Conservation (phyloP, 345 rosid genomes). For the Pugionium cornutum region DNA sequence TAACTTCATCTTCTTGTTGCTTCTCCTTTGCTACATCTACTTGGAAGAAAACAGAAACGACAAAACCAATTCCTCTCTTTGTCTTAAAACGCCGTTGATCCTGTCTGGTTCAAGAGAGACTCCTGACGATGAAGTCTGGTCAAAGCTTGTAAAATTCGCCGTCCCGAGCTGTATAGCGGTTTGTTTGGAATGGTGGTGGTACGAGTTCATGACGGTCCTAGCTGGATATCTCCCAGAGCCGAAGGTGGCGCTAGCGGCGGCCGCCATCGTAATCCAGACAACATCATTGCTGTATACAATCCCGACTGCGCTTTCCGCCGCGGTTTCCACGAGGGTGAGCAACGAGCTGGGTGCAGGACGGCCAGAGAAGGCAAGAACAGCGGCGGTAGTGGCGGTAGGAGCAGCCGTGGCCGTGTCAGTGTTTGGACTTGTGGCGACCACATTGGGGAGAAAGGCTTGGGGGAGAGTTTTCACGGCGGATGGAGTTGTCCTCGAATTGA, state of each 20-base stretch:
- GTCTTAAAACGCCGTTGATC: conserved; percentile 33
- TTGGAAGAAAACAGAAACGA: conserved; percentile 19
- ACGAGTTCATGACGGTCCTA: conserved; percentile 83
- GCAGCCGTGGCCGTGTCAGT: conserved; percentile 52
- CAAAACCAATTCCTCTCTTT: conserved; percentile 13
- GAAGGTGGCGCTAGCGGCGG: conserved; percentile 57
- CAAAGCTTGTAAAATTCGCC: conserved; percentile 55
- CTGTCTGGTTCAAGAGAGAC: conserved; percentile 17
- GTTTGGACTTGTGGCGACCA: conserved; percentile 61
- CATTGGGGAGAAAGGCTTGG: conserved; percentile 69
- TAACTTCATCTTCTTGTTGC: conserved; percentile 60
- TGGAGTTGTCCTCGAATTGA: conserved; percentile 51
- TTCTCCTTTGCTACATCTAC: conserved; percentile 59
- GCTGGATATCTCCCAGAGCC: conserved; percentile 72
- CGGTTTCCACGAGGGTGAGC: conserved; percentile 83
- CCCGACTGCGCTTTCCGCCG: conserved; percentile 68
- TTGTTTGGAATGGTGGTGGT: conserved; percentile 99
- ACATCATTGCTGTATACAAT: conserved; percentile 83
- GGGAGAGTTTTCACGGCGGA: conserved; percentile 65
- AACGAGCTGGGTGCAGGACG: conserved; percentile 83
- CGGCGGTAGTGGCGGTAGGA: conserved; percentile 60
- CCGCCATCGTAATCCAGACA: conserved; percentile 84
- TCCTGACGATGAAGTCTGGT: conserved; percentile 55
- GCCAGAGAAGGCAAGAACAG: conserved; percentile 59
- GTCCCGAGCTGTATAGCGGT: conserved; percentile 83